Evolutionary conservation across 2,329 filamentous ascomycete genomes (phyloP).

Genomic region (Trichoderma guizhouense): DNA sequence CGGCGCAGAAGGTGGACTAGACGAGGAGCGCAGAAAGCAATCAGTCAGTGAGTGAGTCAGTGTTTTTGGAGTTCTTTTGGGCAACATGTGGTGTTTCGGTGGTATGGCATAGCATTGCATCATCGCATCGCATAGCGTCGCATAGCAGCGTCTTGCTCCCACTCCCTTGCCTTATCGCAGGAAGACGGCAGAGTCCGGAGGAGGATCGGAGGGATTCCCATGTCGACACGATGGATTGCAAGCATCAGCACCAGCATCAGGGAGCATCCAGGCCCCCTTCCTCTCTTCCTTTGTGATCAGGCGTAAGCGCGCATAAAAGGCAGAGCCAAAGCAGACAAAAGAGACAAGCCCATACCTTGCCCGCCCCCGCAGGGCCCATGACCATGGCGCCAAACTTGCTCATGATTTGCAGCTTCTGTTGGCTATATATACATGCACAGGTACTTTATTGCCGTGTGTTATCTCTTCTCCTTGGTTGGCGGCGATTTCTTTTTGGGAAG

Average conservation of each 20-base stretch:
- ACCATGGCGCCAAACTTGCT: conserved; percentile 93
- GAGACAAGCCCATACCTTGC: conserved; percentile 62
- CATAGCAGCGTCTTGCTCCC: neutral
- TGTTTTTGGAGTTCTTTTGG: neutral
- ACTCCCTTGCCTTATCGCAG: neutral
- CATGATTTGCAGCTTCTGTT: conserved; percentile 49
- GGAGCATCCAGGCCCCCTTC: neutral
- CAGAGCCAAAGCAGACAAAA: neutral
- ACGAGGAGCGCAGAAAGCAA: neutral
- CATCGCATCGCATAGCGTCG: neutral
- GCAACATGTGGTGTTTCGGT: neutral
- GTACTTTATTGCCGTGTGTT: neutral
- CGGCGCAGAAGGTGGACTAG: conserved; percentile 91
- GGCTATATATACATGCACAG: neutral
- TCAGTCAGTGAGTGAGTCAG: neutral
- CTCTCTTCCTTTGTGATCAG: neutral
- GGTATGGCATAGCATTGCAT: neutral
- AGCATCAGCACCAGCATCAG: neutral
- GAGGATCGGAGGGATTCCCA: neutral
- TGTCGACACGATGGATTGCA: neutral
- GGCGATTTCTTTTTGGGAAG: neutral
- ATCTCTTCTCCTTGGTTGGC: neutral
- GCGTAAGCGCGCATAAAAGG: conserved; percentile 8
- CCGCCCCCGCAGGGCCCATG: conserved; percentile 93
- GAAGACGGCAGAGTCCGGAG: neutral